Evolutionary conservation across 768 basidiomycete genomes (phyloP), one percentile per base, ranked within the genome.

Genomic region (Tubosaeta sp.): DNA sequence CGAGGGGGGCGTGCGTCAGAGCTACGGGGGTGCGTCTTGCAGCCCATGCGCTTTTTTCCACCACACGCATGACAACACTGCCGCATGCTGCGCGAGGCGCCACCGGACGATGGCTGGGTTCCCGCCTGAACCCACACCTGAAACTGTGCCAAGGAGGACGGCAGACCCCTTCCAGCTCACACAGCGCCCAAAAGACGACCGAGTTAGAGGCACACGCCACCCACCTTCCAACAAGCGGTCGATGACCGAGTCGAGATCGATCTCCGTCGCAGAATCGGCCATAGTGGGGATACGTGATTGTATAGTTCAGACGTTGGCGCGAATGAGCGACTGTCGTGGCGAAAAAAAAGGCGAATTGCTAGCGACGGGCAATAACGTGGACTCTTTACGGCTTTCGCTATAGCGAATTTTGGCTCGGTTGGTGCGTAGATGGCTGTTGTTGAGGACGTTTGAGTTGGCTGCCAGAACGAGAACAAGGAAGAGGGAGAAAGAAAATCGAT

Each of bases 161-260:
- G 42, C 3, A 30, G 41, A 30, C 30, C 6, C 34, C 51, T 31
- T 32, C 53, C 42, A 47, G n/a, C 49, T 27, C 27, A 29, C 31
- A 32, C 50, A 48, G 38, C 24, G 24, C 53, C 54, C 47, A 42
- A 59, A 44, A 54, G 60, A 63, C 45, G 49, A 50, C 41, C 43
- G 60, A 66, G 55, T 39, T 12, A 67, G 45, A 66, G 44, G 56
- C 57, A 51, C 54, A 59, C 59, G 64, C 68, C 67, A 68, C 87
- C 73, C 77, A 95, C 95, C 95, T 86, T 98, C 95, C 57, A 97
- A 78, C 57, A 98, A 80, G 55, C 94, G 82, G 84, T 97, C 95
- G 67, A 99, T 98, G 78, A 99, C 93, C 71, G 93, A 94, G 80
- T 99, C 95, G 56, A 98, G 83, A 82, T 99, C 95, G 74, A 99